phyloP scores from a whole-genome alignment of 2,329 filamentous ascomycete species.

The Elsinoe necatrix region DNA sequence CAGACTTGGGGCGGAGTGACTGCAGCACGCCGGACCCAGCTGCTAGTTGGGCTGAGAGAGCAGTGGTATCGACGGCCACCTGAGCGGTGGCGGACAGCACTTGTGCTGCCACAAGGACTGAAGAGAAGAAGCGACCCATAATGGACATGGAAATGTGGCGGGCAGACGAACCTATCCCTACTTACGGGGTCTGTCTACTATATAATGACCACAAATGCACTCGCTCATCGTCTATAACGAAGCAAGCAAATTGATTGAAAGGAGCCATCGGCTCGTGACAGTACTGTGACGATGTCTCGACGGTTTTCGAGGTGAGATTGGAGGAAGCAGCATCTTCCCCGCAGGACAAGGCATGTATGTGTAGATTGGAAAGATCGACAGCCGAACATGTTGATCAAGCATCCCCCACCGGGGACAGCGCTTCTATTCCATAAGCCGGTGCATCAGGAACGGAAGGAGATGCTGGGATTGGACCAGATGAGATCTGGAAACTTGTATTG shows the following conservation, averaged over 20 bases:
- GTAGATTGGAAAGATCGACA: conserved; percentile 9
- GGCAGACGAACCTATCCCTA: not conserved
- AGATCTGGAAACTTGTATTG: not conserved
- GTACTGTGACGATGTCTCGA: conserved; percentile 2
- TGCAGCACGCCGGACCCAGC: conserved; percentile 33
- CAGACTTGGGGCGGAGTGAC: conserved; percentile 37
- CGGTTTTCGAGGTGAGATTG: conserved; percentile 4
- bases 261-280: not conserved
- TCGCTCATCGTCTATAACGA: not conserved
- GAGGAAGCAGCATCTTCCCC: not conserved
- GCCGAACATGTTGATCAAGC: not conserved
- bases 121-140: not conserved
- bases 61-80: conserved; percentile 8
- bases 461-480: not conserved
- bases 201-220: not conserved
- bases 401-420: conserved; percentile 6
- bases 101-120: not conserved
- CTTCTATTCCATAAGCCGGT: not conserved
- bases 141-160: not conserved
- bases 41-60: conserved; percentile 8
- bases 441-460: conserved; percentile 10
- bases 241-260: not conserved
- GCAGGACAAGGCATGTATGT: conserved; percentile 11
- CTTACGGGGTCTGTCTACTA: not conserved
- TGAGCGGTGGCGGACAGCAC: conserved; percentile 1